These are phyloP conservation scores for Drechslerella coelobrocha DNA, from an alignment of 2,329 filamentous ascomycete genomes.

Conservation along the genomic window DNA sequence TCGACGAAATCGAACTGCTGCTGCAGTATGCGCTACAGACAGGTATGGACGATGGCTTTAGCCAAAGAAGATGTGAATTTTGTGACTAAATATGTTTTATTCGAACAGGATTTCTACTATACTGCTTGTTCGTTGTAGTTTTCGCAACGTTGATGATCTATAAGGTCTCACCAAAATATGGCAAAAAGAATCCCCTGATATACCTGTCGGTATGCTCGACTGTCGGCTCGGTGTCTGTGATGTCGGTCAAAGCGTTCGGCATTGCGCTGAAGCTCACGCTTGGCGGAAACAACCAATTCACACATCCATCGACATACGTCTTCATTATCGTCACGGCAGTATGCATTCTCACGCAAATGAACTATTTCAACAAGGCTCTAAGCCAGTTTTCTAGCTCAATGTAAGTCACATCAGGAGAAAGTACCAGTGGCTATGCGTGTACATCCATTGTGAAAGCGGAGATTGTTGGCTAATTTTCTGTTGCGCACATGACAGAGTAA, in stretches of 20 bases:
- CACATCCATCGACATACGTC: slow-evolving; percentile 92
- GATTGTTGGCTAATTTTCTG: slow-evolving; percentile 30
- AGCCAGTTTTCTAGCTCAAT: slow-evolving; percentile 97
- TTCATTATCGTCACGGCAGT: slow-evolving; percentile 92
- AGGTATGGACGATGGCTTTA: slow-evolving; percentile 73
- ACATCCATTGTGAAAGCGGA: background rate
- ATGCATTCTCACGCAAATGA: slow-evolving; percentile 99
- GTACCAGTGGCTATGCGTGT: too few relatives aligned
- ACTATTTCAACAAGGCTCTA: slow-evolving; percentile 98
- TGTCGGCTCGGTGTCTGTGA: slow-evolving; percentile 95
- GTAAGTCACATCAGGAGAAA: slow-evolving; percentile 69
- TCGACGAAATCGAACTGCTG: slow-evolving; percentile 89
- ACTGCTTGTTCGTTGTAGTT: slow-evolving; percentile 77
- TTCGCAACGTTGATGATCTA: slow-evolving; percentile 97
- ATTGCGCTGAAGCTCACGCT: slow-evolving; percentile 96
- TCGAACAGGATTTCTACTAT: slow-evolving; percentile 91
- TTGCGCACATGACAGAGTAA: slow-evolving; percentile 68
- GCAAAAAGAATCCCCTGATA: slow-evolving; percentile 93
- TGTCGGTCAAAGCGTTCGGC: slow-evolving; percentile 98
- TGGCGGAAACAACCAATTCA: slow-evolving; percentile 91
- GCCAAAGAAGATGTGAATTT: too few relatives aligned
- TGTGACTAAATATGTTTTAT: too few relatives aligned
- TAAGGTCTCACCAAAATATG: slow-evolving; percentile 83
- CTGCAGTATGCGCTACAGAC: slow-evolving; percentile 87
- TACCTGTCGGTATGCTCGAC: slow-evolving; percentile 98